phyloP scores from a whole-genome alignment of 805 yeast species.

The Wickerhamiella nectarea region DNA sequence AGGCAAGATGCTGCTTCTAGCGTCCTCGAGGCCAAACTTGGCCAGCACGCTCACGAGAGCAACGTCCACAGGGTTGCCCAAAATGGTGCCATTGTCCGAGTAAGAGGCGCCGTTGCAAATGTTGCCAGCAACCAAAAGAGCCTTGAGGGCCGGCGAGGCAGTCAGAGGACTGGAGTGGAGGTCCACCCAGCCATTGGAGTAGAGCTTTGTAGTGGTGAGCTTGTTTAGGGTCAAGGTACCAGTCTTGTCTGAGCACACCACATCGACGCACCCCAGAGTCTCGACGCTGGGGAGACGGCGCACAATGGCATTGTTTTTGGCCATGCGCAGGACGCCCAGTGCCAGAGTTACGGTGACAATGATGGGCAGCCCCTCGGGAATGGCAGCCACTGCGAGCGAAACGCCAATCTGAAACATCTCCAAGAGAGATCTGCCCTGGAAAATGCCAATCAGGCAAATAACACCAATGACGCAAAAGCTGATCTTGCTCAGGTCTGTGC shows the following conservation, averaged over 20 bases:
- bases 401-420: conserved; percentile 98
- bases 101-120: conserved; percentile 27
- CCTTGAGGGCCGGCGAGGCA: conserved; percentile 14
- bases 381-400: conserved; percentile 96
- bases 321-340: conserved; percentile 92
- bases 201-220: conserved; percentile 25
- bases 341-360: conserved; percentile 97
- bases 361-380: conserved; percentile 97
- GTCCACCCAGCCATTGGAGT: conserved; percentile 15
- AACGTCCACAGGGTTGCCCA: conserved; percentile 88
- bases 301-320: conserved; percentile 84
- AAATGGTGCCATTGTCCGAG: conserved; percentile 6
- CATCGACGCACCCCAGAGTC: conserved; percentile 44
- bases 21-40: conserved; percentile 59
- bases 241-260: conserved; percentile 40
- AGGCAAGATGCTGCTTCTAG: conserved; percentile 43
- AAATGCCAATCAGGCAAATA: conserved; percentile 79
- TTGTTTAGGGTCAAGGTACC: conserved; percentile 38
- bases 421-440: conserved; percentile 89
- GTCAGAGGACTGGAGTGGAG: conserved; percentile 8
- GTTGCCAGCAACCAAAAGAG: conserved; percentile 22
- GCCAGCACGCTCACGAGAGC: conserved; percentile 69
- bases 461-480: conserved; percentile 80
- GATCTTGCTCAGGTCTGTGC: conserved; percentile 73
- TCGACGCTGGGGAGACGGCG: conserved; percentile 85